A percentile compares a stretch with the other conserved stretches of the same genome.
Conservation (phyloP, 345 rosid genomes). For the Tarenaya hassleriana region DNA sequence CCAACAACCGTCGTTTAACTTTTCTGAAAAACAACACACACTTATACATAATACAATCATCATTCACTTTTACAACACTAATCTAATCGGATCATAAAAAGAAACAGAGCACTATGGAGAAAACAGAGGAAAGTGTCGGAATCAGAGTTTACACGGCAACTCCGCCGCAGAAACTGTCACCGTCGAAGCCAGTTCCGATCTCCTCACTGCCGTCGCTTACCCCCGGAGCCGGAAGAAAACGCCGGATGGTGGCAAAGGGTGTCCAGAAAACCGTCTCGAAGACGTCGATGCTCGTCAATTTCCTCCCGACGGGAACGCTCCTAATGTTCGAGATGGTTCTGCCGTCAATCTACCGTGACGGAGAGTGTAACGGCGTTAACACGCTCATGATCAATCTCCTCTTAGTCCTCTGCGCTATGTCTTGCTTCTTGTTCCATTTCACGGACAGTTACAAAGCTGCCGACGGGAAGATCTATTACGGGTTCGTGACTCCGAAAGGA, state of each 20-base stretch:
- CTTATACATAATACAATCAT: neutral
- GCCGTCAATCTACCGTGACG: constrained; percentile 49
- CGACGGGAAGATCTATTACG: constrained; percentile 54
- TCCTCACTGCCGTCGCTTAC: constrained; percentile 26
- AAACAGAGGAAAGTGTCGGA: constrained; percentile 41
- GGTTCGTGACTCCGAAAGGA: constrained; percentile 64
- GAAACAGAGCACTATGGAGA: constrained; percentile 35
- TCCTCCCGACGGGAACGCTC: constrained; percentile 77
- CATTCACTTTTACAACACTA: no score
- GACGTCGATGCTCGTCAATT: constrained; percentile 61
- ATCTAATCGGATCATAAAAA: neutral
- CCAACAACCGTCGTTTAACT: no score
- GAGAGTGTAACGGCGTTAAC: constrained; percentile 51
- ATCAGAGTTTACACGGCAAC: constrained; percentile 52
- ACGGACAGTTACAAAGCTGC: constrained; percentile 56
- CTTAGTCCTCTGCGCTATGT: constrained; percentile 47
- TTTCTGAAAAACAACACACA: no score
- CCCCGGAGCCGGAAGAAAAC: constrained; percentile 27
- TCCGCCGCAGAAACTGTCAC: constrained; percentile 32
- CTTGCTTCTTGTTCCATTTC: constrained; percentile 73
- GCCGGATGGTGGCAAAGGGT: constrained; percentile 59
- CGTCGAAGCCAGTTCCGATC: constrained; percentile 19
- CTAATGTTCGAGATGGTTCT: constrained; percentile 77
- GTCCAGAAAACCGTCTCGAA: constrained; percentile 67
- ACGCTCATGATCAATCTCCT: constrained; percentile 71